A percentile compares a stretch with the other conserved stretches of the same genome.
Conservation (phyloP, 2,329 filamentous ascomycete species). For the Colletotrichum lentis region DNA sequence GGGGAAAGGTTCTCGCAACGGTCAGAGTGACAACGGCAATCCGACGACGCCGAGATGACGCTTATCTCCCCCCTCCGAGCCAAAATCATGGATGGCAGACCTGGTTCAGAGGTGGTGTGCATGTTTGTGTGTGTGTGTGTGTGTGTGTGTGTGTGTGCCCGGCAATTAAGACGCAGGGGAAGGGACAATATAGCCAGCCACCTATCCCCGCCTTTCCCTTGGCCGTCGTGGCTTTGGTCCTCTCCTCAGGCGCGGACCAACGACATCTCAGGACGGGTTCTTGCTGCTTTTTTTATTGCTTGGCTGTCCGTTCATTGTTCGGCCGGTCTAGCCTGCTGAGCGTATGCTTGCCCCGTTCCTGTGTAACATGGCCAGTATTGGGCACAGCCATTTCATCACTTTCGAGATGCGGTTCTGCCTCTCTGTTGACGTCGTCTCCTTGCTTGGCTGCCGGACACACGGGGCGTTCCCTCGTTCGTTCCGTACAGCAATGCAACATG, state of each 20-base stretch:
- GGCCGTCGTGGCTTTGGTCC: neutral
- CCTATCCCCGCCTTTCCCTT: neutral
- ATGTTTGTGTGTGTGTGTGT: conserved; percentile 1
- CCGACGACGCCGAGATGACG: conserved; percentile 21
- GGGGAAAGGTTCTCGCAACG: neutral
- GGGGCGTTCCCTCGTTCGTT: neutral
- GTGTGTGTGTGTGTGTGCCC: conserved; percentile 13
- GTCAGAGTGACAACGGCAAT: neutral
- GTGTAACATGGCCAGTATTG: neutral
- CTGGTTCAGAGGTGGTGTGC: conserved; percentile 5
- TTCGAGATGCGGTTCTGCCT: conserved; percentile 3
- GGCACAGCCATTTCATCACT: neutral
- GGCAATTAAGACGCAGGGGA: conserved; percentile 38
- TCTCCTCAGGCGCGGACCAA: conserved; percentile 22
- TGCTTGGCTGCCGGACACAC: neutral
- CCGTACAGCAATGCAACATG: neutral
- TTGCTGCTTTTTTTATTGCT: neutral
- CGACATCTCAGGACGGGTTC: conserved; percentile 11
- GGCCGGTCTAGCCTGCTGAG: neutral
- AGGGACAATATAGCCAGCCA: conserved; percentile 25
- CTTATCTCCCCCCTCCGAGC: neutral
- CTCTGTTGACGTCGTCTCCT: no score
- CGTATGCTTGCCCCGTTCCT: neutral
- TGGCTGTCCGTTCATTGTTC: neutral
- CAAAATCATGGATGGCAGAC: conserved; percentile 16